A percentile compares a stretch with the other conserved stretches of the same genome.
Conservation (phyloP, 176 grass and related monocot species). For the Canna indica region DNA sequence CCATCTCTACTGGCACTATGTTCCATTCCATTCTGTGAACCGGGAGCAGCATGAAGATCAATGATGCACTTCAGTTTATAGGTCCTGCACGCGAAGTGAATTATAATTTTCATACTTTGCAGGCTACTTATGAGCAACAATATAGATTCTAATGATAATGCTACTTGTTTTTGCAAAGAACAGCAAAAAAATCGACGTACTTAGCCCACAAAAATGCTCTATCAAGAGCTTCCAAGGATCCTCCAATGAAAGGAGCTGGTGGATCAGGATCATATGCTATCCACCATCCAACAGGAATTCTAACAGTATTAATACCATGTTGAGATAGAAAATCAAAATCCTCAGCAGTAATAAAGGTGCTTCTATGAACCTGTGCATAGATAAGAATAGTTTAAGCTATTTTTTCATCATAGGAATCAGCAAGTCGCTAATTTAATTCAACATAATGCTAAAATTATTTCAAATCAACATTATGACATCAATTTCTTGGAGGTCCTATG, state of each 20-base stretch:
- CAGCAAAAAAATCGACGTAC: constrained; percentile 49
- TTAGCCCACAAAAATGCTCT: constrained; percentile 80
- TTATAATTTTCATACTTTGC: constrained; percentile 5
- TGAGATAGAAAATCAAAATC: constrained; percentile 58
- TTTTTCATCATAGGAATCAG: background rate
- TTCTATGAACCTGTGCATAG: constrained; percentile 49
- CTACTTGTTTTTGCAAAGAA: constrained; percentile 15
- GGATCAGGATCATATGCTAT: constrained; percentile 80
- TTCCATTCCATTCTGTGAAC: constrained; percentile 85
- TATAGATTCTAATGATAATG: constrained; percentile 8
- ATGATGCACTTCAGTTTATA: constrained; percentile 86
- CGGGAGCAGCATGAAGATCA: constrained; percentile 88
- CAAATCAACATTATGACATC: background rate
- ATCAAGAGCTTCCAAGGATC: constrained; percentile 59
- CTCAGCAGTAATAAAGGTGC: constrained; percentile 54
- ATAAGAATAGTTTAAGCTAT: constrained; percentile 19
- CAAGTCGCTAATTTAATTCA: background rate
- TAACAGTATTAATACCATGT: constrained; percentile 67
- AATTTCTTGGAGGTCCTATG: background rate
- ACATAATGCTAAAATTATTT: background rate
- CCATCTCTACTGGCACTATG: constrained; percentile 93
- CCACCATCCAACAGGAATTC: constrained; percentile 96
- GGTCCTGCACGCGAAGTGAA: constrained; percentile 39
- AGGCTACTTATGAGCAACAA: background rate
- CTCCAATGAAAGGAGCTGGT: constrained; percentile 68